phyloP scores from a whole-genome alignment of 2,329 filamentous ascomycete genomes.

The Pseudogymnoascus sp. region DNA sequence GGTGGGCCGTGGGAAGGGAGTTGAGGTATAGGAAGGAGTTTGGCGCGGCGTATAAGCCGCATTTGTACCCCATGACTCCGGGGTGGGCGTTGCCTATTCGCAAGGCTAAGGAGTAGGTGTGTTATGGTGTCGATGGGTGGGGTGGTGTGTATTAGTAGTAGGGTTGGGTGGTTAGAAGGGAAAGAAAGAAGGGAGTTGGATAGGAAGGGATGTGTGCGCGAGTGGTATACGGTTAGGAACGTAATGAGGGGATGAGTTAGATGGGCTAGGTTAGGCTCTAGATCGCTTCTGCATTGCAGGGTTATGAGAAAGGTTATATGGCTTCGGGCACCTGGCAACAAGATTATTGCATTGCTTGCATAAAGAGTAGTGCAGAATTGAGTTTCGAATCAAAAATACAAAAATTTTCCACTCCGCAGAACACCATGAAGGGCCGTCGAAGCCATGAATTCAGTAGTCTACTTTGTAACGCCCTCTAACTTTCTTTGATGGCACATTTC shows the following conservation, averaged over 20 bases:
- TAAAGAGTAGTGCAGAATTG: background rate
- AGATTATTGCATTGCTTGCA: background rate
- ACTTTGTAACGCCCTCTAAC: background rate
- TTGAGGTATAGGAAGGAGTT: slow-evolving; percentile 82
- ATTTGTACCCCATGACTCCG: slow-evolving; percentile 7
- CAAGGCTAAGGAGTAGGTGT: slow-evolving; percentile 1
- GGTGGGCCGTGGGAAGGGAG: slow-evolving; percentile 91
- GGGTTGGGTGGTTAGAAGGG: background rate
- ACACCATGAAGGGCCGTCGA: background rate
- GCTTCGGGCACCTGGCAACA: background rate
- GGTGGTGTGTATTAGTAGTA: background rate
- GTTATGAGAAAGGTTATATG: background rate
- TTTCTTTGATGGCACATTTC: background rate
- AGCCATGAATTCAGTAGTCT: background rate
- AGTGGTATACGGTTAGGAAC: background rate
- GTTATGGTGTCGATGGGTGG: background rate
- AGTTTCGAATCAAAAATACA: background rate
- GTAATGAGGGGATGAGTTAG: slow-evolving; percentile 8
- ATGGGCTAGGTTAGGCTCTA: background rate
- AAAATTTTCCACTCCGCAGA: background rate
- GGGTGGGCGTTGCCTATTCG: background rate
- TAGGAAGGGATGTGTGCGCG: background rate
- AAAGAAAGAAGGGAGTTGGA: background rate
- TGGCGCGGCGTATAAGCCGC: slow-evolving; percentile 74
- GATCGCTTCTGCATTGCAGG: background rate